Evolutionary conservation across 495 filamentous ascomycete species (phyloP), one percentile per base, ranked within the genome.

Genomic region (Cercophora sp.): DNA sequence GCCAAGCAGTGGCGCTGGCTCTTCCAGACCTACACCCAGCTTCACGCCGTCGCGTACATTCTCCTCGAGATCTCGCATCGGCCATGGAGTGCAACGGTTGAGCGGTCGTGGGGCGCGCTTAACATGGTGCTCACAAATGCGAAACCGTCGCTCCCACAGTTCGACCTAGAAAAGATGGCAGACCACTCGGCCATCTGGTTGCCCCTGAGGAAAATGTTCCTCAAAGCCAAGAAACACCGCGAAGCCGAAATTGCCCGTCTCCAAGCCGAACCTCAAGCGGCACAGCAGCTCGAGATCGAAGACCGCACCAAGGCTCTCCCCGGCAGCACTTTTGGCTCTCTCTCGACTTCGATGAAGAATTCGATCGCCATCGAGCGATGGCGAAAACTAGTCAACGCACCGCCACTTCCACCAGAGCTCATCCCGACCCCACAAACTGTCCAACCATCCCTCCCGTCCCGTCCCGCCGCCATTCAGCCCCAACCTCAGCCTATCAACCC

Each of bases 51-150:
- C 3, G 86, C 85, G 1, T 88, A 87, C 58, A 74, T 84, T 3
- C 66, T 96, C 8, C 79, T 88, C 1, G 92, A 96, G 59, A 75
- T 94, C 3, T 86, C 85, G 59, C 79, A 86, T 20, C 82, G 88
- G 19, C 82, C 85, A 16, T 79, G 82, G 83, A 57, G 72, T 8
- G 61, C 68, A 20, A 74, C 86, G 10, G 86, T 88, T 1, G 87
- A 95, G 48, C 80, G 91, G 3, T 90, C 86, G 2, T 97, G 92
- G 92, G 67, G 69, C 10, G 87, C 87, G 0, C 72, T 96, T 8
- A 82, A 84, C 45, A 64, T 68, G 0, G 69, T 83, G 1, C 88
- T 85, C 59, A 67, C 73, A 32, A 79, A 79, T 65, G 75, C 77
- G 8, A 70, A 71, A 19, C 67, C 71, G 0, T 23, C 19, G 19